Evolutionary conservation across 2,329 filamentous ascomycete genomes (phyloP), one percentile per base, ranked within the genome.

Genomic region (Orbilia quercus): DNA sequence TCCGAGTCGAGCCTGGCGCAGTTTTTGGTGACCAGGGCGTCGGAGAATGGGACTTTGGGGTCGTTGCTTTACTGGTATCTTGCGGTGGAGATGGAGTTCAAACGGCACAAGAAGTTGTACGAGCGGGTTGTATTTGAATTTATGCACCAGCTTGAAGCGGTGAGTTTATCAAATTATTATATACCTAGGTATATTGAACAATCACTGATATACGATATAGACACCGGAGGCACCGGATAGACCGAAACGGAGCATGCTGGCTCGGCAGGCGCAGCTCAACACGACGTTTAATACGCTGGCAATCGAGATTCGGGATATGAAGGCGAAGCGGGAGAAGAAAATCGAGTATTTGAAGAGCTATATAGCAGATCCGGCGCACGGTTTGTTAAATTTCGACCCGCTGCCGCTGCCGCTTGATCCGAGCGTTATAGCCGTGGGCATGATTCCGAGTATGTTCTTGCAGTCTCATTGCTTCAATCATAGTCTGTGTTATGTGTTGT

Each of bases 11-110:
- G 93, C 0, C 83, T 99, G 4, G 94, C 93, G 1, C 88, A 87
- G 22, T 99, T 99, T 79, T 84, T 99, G 1, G 95, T 99, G 64
- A 88, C 90, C 0, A 87, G 95, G 36, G 96, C 95, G 2, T 90
- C 91, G 12, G 88, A 89, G 74, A 98, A 96, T 79, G 91, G 97
- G 78, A 89, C 90, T 71, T 85, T 99, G 1, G 95, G 94, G 28
- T 99, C 96, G 79, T 96, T 96, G 81, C 87, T 99, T 60, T 91
- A 97, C 80, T 99, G 95, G 95, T 99, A 98, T 80, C 85, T 99
- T 1, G 97, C 97, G 89, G 95, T 99, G 0, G 96, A 99, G 81
- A 96, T 93, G 77, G 92, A 96, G 77, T 87, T 88, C 2, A 90
- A 92, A 45, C 91, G 93, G 77, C 90, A 94, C 79, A 90, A 91